Evolutionary conservation across 1,284 basidiomycete species (phyloP).

Genomic region (Gymnopus androsaceus): DNA sequence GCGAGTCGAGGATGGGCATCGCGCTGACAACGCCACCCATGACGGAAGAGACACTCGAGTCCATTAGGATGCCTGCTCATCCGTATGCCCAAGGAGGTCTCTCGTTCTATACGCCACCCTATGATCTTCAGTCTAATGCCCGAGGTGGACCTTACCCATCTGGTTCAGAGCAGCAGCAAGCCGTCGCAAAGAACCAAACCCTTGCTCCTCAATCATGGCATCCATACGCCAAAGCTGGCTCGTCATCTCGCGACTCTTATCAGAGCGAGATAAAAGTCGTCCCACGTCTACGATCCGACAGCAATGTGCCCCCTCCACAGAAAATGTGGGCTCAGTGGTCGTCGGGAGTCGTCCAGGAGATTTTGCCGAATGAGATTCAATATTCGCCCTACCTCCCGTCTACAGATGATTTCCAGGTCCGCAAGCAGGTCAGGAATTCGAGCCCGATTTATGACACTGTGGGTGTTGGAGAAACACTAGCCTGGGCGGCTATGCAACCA

Average conservation of each 20-base stretch:
- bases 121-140: conserved; percentile 31
- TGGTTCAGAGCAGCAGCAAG: no score
- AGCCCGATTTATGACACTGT: conserved; percentile 37
- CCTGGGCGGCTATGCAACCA: conserved; percentile 34
- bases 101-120: conserved; percentile 28
- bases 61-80: conserved; percentile 48
- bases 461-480: conserved; percentile 50
- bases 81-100: conserved; percentile 55
- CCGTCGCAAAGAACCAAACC: not conserved
- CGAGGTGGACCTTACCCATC: conserved; percentile 42
- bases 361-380: conserved; percentile 50
- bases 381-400: conserved; percentile 50
- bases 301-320: conserved; percentile 39
- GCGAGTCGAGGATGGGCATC: conserved; percentile 54
- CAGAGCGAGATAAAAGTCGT: conserved; percentile 24
- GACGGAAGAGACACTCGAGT: conserved; percentile 38
- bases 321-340: conserved; percentile 58
- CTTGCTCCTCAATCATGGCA: conserved; percentile 24
- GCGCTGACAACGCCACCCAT: conserved; percentile 65
- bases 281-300: conserved; percentile 31
- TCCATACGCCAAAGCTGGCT: conserved; percentile 32
- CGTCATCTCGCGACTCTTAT: conserved; percentile 28
- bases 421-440: conserved; percentile 29
- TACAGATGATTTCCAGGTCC: conserved; percentile 13
- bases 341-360: conserved; percentile 49